Conservation (phyloP, 345 rosid genomes). For the Alliaria petiolata region DNA sequence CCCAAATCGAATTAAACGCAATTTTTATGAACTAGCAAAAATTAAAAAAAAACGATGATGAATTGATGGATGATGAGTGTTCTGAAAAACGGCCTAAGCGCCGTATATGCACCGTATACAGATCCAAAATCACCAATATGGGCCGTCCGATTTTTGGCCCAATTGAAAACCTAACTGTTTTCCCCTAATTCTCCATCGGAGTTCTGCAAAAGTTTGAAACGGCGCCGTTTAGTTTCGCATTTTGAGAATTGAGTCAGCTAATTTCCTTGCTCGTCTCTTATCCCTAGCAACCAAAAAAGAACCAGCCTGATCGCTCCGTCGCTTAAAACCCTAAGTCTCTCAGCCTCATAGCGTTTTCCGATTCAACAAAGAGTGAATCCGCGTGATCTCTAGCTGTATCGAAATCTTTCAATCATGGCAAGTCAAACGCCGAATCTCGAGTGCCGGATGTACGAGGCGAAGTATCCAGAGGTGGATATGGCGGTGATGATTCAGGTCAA, state of each 20-base stretch:
- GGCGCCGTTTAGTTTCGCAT: not conserved
- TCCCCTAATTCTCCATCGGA: no score
- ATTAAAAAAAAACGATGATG: no score
- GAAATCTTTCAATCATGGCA: constrained; percentile 41
- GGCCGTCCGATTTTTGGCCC: constrained; percentile 1
- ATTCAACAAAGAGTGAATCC: not conserved
- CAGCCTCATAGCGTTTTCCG: not conserved
- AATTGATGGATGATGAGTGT: no score
- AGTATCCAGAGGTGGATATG: constrained; percentile 95
- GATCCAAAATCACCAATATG: no score
- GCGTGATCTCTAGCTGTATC: not conserved
- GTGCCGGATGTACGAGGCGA: constrained; percentile 94
- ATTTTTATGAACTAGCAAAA: no score
- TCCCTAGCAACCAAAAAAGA: not conserved
- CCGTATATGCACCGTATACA: no score
- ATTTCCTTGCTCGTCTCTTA: constrained; percentile 10
- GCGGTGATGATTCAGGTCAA: constrained; percentile 99
- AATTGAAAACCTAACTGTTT: no score
- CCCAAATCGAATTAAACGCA: no score
- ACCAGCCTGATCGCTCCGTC: constrained; percentile 8
- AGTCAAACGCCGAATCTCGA: constrained; percentile 67
- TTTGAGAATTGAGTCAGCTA: no score
- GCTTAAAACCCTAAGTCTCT: constrained; percentile 34
- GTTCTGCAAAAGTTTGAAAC: not conserved
- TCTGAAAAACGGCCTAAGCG: no score